Base-by-base conservation (phyloP, 2,329 filamentous ascomycete species). In the Pseudocercospora pini-densiflorae region DNA sequence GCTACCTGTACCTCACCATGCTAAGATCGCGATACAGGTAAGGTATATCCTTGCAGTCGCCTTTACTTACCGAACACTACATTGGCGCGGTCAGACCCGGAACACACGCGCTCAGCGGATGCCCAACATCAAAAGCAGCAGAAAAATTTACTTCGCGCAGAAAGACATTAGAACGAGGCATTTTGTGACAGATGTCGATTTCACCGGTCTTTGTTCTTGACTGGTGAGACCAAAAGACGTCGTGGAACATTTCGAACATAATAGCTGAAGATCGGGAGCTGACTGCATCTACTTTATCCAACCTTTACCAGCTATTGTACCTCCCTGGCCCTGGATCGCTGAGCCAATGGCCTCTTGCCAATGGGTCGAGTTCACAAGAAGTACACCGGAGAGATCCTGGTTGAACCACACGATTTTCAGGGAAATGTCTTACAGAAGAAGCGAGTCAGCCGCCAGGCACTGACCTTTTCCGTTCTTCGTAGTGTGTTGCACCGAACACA, bases 51-150 rank as follows among this genome's bases (percentile, higher is more conserved):
- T 33, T 3, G 53, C 29, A 31, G 21, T 36, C 53, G 27, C 24
- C 53, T 57, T 36, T 29, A 36, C 27, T 36, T 57, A 8, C 53
- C 53, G 53, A 57, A 36, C 53, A 57, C 53, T 16, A 57, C 27
- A 31, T 57, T 3, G 29, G 1, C 12, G 24, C 53, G 29, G 24
- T 16, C 14, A 54, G 23, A 12, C 4, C n/a, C 49, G 19, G 49
- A 16, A 54, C 49, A 54, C 23, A 29, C 4, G 43, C n/a, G n/a
- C 16, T 47, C 21, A 47, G 43, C n/a, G 43, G 43, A 1, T 23
- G 21, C 43, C 21, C 7, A 47, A 47, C 43, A 47, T 12, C 43
- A 23, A n/a, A 9, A 7, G 10, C 10, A 33, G 31, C 31, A 33
- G 4, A 33, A 10, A 33, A 12, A 33, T 29, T 3, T 29, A 12